These are phyloP conservation scores for Backusella psychrophila DNA, from an alignment of 192 early-diverging fungal species.

Conservation along the genomic window DNA sequence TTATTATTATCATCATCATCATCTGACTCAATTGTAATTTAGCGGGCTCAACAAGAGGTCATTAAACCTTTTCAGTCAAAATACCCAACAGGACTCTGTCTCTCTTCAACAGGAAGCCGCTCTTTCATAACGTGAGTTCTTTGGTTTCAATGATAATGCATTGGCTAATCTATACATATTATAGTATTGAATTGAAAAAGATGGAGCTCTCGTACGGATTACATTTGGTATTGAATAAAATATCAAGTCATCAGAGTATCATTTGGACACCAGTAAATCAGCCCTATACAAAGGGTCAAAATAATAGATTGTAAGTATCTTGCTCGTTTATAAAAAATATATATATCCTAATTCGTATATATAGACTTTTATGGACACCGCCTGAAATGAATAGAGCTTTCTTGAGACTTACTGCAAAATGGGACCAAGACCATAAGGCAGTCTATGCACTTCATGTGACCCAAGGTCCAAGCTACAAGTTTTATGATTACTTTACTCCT, in stretches of 20 bases:
- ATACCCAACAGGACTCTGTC: slow-evolving; percentile 32
- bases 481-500: slow-evolving; percentile 50
- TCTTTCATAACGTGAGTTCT: slow-evolving; percentile 58
- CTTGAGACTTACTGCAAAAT: slow-evolving; percentile 49
- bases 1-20: background rate
- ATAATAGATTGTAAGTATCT: slow-evolving; percentile 48
- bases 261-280: slow-evolving; percentile 67
- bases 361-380: slow-evolving; percentile 63
- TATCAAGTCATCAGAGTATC: slow-evolving; percentile 51
- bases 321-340: too few relatives aligned
- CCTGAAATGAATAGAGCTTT: slow-evolving; percentile 44
- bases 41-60: slow-evolving; percentile 65
- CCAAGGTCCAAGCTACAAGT: slow-evolving; percentile 39
- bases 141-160: background rate
- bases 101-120: background rate
- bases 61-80: slow-evolving; percentile 50
- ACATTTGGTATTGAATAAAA: slow-evolving; percentile 58
- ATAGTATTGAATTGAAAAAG: slow-evolving; percentile 56
- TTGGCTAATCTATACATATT: background rate
- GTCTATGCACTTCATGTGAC: slow-evolving; percentile 43
- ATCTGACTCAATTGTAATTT: background rate
- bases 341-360: background rate
- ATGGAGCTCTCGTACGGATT: slow-evolving; percentile 60
- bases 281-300: slow-evolving; percentile 51
- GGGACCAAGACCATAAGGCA: slow-evolving; percentile 45